Conservation (phyloP, 257 asterid species). For the Echites panduratus region DNA sequence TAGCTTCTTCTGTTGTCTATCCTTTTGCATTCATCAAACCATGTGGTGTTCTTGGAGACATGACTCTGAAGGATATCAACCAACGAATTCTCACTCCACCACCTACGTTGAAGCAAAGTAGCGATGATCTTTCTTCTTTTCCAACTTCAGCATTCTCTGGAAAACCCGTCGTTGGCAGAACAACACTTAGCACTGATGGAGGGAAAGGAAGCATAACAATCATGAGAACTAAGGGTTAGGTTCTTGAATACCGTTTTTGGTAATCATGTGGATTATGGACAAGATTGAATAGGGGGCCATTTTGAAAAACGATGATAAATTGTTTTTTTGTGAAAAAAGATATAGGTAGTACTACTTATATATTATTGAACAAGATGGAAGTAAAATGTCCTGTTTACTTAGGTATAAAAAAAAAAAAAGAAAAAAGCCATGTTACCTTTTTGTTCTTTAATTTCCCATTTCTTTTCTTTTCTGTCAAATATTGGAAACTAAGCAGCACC, state of each 20-base stretch:
- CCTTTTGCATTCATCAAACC: constrained; percentile 36
- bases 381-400: background rate
- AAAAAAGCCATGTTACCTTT: background rate
- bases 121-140: constrained; percentile 18
- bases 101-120: constrained; percentile 4
- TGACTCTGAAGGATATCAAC: constrained; percentile 35
- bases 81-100: constrained; percentile 20
- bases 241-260: background rate
- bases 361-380: no score
- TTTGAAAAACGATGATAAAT: background rate
- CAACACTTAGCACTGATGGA: constrained; percentile 27
- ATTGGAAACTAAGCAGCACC: no score
- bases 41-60: constrained; percentile 26
- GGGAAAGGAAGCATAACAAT: constrained; percentile 37
- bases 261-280: background rate
- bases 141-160: constrained; percentile 39
- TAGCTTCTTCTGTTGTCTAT: constrained; percentile 27
- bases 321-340: background rate
- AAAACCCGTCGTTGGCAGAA: constrained; percentile 31
- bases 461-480: background rate
- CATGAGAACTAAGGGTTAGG: constrained; percentile 33
- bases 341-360: background rate
- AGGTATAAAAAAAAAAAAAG: background rate
- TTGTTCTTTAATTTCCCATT: background rate
- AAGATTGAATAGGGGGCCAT: background rate